Percentiles rank a stretch among this genome's conserved stretches.
These are phyloP conservation scores for Protostelium mycophagum DNA, from an alignment of 78 protist species.

Conservation along the genomic window DNA sequence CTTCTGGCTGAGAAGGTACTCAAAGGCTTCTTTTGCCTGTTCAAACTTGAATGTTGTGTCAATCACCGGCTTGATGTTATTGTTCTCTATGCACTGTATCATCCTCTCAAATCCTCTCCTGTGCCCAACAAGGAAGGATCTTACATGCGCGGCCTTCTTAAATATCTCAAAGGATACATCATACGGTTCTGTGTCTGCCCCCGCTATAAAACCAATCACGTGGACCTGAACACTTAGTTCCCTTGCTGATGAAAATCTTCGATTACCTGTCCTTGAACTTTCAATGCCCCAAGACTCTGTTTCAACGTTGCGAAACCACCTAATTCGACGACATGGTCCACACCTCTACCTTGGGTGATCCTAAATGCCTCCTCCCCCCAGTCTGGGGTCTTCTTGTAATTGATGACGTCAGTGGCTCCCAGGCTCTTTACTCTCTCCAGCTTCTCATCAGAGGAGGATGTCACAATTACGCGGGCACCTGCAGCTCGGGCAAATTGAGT, in stretches of 20 bases:
- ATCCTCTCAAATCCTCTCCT: conserved; percentile 10
- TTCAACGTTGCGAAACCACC: conserved; percentile 7
- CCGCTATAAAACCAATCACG: conserved; percentile 10
- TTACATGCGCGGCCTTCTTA: conserved; percentile 5
- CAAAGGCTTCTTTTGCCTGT: conserved; percentile 2
- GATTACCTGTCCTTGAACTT: conserved; percentile 1
- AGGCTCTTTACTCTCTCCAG: not conserved
- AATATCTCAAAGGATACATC: conserved; percentile 6
- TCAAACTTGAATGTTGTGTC: conserved; percentile 4
- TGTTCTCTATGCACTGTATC: conserved; percentile 6
- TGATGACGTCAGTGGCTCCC: conserved; percentile 4
- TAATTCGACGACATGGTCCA: conserved; percentile 6
- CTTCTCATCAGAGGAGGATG: conserved; percentile 20
- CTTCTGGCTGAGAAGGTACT: conserved; percentile 3
- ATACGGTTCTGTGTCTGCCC: not conserved
- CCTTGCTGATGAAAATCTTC: not conserved
- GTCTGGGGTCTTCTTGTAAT: conserved; percentile 3
- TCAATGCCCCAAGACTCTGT: not conserved
- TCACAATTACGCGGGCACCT: conserved; percentile 7
- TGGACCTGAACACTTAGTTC: conserved; percentile 4
- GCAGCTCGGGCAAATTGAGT: conserved; percentile 9
- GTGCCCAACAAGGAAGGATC: conserved; percentile 16
- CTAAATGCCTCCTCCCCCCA: conserved; percentile 10
- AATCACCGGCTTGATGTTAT: conserved; percentile 7
- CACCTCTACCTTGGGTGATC: conserved; percentile 19